Base-by-base conservation (phyloP, 441 rosid species). In the Macaranga tanarius region DNA sequence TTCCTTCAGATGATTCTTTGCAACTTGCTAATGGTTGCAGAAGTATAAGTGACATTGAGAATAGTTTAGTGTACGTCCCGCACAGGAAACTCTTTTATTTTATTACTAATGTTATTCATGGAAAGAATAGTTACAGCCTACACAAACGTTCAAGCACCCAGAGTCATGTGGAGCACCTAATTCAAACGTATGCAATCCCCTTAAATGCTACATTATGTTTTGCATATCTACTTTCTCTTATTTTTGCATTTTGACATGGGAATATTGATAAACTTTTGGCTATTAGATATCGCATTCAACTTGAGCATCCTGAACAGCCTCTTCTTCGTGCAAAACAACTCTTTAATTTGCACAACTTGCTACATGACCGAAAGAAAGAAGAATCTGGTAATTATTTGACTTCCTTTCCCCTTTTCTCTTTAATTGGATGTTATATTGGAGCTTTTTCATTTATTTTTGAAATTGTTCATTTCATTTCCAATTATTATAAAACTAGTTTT, bases 241-340 rank as follows among this genome's bases (percentile, higher is more conserved):
- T 48, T 62, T 71, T 44, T 62, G 66, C 44, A 61, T 57, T 76
- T 54, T 62, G 44, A 54, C 69, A 34, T 64, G 54, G 31, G 45
- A 60, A 20, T 64, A 47, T 26, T 65, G 40, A 51, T 71, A 28
- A 65, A 74, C 56, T 25, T 44, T 62, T 84, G 79, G 44, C 42
- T 76, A 83, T 77, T 82, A 92, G 99, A 91, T 87, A 65, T 74
- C 84, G 76, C 73, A 84, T 91, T 80, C 76, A 79, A 69, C 97
- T 95, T 74, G 77, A 85, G 77, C 75, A 78, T 80, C 96, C 98
- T 28, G 58, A 40, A 66, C 98, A 93, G 79, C 86, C 86, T 71
- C 95, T 95, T 85, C 85, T 93, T 77, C 93, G 25, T 31, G 91
- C 87, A 73, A 95, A 95, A 76, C 98, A 89, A 42, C 87, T 95